A percentile compares a stretch with the other conserved stretches of the same genome.
Evolutionary conservation across 2,329 filamentous ascomycete species (phyloP).

Genomic region (Gaeumannomyces tritici): DNA sequence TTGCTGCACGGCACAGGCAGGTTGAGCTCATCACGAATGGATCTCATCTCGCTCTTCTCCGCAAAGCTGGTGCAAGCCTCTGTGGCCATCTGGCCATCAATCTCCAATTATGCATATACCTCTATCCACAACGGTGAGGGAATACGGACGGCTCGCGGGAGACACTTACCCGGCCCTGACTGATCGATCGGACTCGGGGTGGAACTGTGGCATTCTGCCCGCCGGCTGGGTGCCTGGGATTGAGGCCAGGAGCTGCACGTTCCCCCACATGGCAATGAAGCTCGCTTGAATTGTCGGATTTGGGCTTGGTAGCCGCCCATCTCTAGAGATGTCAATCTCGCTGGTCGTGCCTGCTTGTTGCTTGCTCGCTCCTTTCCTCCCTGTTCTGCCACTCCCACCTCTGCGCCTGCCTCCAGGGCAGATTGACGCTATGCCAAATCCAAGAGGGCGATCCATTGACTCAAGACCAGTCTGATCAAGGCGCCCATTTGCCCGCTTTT

Average conservation of each 20-base stretch:
- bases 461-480: background rate
- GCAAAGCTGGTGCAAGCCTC: background rate
- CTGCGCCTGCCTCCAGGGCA: too few species aligned
- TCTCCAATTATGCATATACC: background rate
- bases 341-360: background rate
- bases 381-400: too few species aligned
- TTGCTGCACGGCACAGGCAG: background rate
- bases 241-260: background rate
- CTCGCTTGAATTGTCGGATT: background rate
- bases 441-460: background rate
- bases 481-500: background rate
- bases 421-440: too few species aligned
- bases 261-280: too few species aligned
- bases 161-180: background rate
- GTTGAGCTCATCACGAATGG: too few species aligned
- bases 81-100: background rate
- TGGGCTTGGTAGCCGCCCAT: background rate
- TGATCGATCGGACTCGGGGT: background rate
- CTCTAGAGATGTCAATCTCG: background rate
- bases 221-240: too few species aligned
- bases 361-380: too few species aligned
- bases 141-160: background rate
- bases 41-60: background rate
- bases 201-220: too few species aligned
- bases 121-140: background rate